Evolutionary conservation across 108 stramenopile species (phyloP).

Genomic region (Aureococcus anophagefferens): DNA sequence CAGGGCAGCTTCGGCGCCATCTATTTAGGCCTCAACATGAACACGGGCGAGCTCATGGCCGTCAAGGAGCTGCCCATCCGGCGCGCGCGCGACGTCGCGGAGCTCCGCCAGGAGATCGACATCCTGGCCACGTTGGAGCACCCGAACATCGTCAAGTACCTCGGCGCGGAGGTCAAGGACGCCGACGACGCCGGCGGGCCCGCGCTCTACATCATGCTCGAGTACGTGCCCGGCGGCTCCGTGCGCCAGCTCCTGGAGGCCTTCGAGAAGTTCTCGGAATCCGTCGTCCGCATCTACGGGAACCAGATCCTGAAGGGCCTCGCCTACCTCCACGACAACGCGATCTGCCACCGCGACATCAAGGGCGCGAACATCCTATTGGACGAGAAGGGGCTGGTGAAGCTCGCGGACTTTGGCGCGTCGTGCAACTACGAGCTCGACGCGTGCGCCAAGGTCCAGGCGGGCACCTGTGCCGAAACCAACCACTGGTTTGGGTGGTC

Average conservation of each 20-base stretch:
- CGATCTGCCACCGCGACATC: slow-evolving; percentile 48
- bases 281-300: slow-evolving; percentile 18
- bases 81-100: no score
- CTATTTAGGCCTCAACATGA: slow-evolving; percentile 33
- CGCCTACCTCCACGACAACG: slow-evolving; percentile 38
- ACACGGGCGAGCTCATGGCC: slow-evolving; percentile 41
- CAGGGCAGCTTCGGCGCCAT: slow-evolving; percentile 35
- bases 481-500: no score
- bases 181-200: slow-evolving; percentile 17
- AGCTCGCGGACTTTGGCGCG: slow-evolving; percentile 43
- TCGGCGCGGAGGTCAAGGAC: slow-evolving; percentile 38
- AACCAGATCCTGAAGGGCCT: slow-evolving; percentile 39
- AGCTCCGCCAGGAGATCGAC: slow-evolving; percentile 57
- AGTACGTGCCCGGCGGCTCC: slow-evolving; percentile 45
- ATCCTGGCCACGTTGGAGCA: slow-evolving; percentile 62
- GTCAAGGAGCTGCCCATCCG: slow-evolving; percentile 26
- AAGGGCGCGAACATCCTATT: slow-evolving; percentile 57
- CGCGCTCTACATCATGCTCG: slow-evolving; percentile 38
- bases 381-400: slow-evolving; percentile 28
- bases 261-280: slow-evolving; percentile 31
- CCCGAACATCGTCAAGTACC: slow-evolving; percentile 44
- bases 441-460: no score
- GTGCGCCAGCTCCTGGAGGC: slow-evolving; percentile 35
- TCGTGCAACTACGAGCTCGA: no score
- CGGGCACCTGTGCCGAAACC: no score